These are phyloP conservation scores for Geotrichum australiense DNA, from an alignment of 1,139 yeast genomes.

Conservation along the genomic window DNA sequence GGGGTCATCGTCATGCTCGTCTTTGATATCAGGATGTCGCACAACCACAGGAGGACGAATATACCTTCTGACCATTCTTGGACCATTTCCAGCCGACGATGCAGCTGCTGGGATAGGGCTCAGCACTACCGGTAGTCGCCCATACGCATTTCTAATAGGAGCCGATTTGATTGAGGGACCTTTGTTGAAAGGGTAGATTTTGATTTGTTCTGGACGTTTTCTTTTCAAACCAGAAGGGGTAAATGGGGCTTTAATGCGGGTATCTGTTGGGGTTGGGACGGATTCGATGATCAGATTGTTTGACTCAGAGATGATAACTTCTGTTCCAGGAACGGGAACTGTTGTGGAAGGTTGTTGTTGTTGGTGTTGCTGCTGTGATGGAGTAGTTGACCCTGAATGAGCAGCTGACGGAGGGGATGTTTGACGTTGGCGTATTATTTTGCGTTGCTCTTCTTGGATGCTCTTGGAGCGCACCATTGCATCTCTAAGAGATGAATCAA, in stretches of 20 bases:
- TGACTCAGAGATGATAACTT: constrained; percentile 15
- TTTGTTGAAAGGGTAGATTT: constrained; percentile 11
- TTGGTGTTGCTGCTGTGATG: background rate
- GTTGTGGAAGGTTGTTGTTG: constrained; percentile 4
- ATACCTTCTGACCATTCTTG: too few species aligned
- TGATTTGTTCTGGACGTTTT: constrained; percentile 13
- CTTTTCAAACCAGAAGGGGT: constrained; percentile 8
- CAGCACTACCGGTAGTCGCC: constrained; percentile 9
- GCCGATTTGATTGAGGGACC: constrained; percentile 18
- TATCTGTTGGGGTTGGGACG: constrained; percentile 16
- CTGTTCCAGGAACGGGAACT: constrained; percentile 9
- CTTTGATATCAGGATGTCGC: constrained; percentile 14
- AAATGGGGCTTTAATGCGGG: constrained; percentile 6
- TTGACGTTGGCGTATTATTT: constrained; percentile 28
- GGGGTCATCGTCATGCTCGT: constrained; percentile 27
- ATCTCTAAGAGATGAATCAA: constrained; percentile 16
- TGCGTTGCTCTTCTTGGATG: constrained; percentile 34
- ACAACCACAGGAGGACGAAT: background rate
- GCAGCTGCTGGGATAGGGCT: constrained; percentile 6
- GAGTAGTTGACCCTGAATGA: background rate
- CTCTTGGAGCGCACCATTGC: constrained; percentile 20
- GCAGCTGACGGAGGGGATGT: too few species aligned
- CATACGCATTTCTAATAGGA: constrained; percentile 15
- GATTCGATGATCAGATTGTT: constrained; percentile 17
- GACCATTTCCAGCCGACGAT: too few species aligned